Evolutionary conservation across 352 stramenopile species (phyloP), one percentile per base, ranked within the genome.

Genomic region (Phytophthora uliginosa): DNA sequence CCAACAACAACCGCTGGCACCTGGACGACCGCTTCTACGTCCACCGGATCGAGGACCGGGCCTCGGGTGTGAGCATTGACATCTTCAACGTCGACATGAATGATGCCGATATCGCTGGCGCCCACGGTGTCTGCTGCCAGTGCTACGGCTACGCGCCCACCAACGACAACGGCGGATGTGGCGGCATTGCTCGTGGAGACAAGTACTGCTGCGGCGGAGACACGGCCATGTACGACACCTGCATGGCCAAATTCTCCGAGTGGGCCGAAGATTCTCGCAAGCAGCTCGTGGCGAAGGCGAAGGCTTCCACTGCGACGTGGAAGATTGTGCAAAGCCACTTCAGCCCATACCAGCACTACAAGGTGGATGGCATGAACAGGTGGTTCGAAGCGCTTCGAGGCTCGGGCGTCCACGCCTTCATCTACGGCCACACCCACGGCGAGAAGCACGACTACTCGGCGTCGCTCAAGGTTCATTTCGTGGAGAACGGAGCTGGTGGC

Each of bases 51-150:
- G 38, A 69, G 38, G 78, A 85, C 56, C 45, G 45, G 20, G 65
- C 34, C 3, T 68, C 64, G 7, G 77, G 78, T 18, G 62, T 85
- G 8, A 77, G 56, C 7, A 77, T 92, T 33, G 84, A 92, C 18
- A 86, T 92, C 40, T 92, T 78, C 62, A 92, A 90, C 59, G 60
- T 92, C 18, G 84, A 92, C 65, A 86, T 73, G 18, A 89, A 87
- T 57, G 78, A 83, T 51, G 83, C 85, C 17, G 78, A 79, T 48
- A 64, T 81, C 34, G 77, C 86, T 63, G 84, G 78, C 26, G 78
- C 75, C 20, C 63, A 74, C 20, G 76, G 88, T 28, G 79, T 91
- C n/a, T 92, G 52, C 38, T 69, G 62, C 26, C 62, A 69, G 26
- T 63, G 52, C 62, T 69, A 69, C 51, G 62, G 62, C 36, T 69